Evolutionary conservation across 257 asterid species (phyloP).

Genomic region (Lantana camara): DNA sequence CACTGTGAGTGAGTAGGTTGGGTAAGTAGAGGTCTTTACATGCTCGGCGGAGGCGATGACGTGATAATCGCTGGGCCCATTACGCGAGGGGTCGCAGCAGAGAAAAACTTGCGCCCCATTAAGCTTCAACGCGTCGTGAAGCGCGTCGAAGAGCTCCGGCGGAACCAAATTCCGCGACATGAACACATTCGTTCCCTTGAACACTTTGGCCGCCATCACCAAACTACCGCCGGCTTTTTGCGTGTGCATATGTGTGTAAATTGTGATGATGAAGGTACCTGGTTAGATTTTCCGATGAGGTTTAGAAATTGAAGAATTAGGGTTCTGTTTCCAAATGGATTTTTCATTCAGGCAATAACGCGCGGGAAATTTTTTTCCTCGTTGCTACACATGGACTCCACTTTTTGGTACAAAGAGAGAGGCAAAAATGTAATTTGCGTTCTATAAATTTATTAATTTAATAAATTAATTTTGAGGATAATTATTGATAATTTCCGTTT

Average conservation of each 20-base stretch:
- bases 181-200: constrained; percentile 69
- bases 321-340: neutral
- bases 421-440: too few relatives aligned
- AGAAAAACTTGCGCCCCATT: constrained; percentile 83
- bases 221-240: neutral
- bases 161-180: constrained; percentile 89
- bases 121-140: constrained; percentile 91
- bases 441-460: too few relatives aligned
- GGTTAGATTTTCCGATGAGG: constrained; percentile 18
- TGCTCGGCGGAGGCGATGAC: constrained; percentile 80
- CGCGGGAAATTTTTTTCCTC: constrained; percentile 18
- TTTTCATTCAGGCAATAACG: neutral
- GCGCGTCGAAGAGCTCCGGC: constrained; percentile 88
- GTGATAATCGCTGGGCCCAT: constrained; percentile 74
- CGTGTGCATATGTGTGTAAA: neutral
- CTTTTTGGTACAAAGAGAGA: too few relatives aligned
- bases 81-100: constrained; percentile 92
- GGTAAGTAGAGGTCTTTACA: constrained; percentile 35
- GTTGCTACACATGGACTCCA: neutral
- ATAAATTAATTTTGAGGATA: too few relatives aligned
- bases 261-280: neutral
- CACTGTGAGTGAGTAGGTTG: neutral
- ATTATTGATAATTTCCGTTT: too few relatives aligned
- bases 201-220: constrained; percentile 66
- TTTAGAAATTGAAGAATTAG: constrained; percentile 13